phyloP scores from a whole-genome alignment of 805 yeast genomes.

The Metschnikowia gruessii region DNA sequence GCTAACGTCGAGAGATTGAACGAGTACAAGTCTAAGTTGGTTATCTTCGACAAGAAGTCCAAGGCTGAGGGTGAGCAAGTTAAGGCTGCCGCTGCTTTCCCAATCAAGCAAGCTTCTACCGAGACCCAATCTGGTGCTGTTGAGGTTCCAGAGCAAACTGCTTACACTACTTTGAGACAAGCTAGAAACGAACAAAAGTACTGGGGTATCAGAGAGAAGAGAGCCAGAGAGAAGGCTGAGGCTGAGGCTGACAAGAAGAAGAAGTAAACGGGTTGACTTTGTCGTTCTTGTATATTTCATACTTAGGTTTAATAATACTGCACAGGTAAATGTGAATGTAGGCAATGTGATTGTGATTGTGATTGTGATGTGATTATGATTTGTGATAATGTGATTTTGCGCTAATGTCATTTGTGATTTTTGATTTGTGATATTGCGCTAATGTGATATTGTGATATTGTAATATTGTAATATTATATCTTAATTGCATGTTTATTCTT shows the following conservation, averaged over 20 bases:
- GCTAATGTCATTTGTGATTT: too few species aligned
- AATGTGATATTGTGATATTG: too few species aligned
- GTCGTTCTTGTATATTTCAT: constrained; percentile 17
- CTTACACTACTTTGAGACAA: constrained; percentile 91
- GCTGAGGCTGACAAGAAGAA: constrained; percentile 98
- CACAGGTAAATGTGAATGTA: constrained; percentile 6
- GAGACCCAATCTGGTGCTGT: constrained; percentile 89
- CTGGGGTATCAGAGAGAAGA: constrained; percentile 96
- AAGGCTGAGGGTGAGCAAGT: constrained; percentile 77
- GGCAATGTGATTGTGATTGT: background rate
- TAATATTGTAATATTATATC: too few species aligned
- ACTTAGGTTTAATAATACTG: constrained; percentile 20
- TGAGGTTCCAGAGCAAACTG: constrained; percentile 63
- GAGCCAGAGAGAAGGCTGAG: constrained; percentile 95
- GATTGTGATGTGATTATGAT: too few species aligned
- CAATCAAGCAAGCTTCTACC: constrained; percentile 74
- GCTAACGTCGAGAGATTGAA: constrained; percentile 93
- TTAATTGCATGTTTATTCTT: too few species aligned
- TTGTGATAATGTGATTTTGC: too few species aligned
- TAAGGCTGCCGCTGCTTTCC: constrained; percentile 75
- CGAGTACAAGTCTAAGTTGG: constrained; percentile 94
- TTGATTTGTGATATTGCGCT: too few species aligned
- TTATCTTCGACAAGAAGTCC: constrained; percentile 90
- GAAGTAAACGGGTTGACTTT: constrained; percentile 56
- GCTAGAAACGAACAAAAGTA: constrained; percentile 94